phyloP scores from a whole-genome alignment of 768 basidiomycete species.

The Candolleomyces eurysporus region DNA sequence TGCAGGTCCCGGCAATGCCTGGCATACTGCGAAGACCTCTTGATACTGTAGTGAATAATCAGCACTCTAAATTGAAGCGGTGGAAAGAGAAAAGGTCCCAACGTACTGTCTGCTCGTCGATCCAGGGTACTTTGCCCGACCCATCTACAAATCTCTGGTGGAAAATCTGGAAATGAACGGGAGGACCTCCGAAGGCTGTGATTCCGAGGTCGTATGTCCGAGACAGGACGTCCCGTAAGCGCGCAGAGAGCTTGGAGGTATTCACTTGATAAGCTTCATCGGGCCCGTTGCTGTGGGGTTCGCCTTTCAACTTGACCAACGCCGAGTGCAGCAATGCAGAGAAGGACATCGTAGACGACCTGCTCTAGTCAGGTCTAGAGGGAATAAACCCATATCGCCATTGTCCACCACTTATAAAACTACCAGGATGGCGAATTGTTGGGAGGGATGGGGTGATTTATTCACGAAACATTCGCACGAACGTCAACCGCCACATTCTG shows the following conservation, averaged over 20 bases:
- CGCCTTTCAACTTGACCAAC: slow-evolving; percentile 1
- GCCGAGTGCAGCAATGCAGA: slow-evolving; percentile 5
- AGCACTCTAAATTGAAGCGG: neutral
- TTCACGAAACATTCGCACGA: neutral
- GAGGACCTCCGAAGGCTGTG: slow-evolving; percentile 48
- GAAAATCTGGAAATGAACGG: slow-evolving; percentile 48
- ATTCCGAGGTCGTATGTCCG: slow-evolving; percentile 41
- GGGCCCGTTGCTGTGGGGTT: neutral
- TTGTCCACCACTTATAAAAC: neutral
- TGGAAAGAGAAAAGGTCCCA: neutral
- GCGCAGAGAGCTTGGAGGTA: slow-evolving; percentile 16
- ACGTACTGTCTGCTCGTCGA: slow-evolving; percentile 40
- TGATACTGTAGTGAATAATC: slow-evolving; percentile 26
- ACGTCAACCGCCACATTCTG: neutral
- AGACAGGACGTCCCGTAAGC: slow-evolving; percentile 29
- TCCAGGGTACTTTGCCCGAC: slow-evolving; percentile 32
- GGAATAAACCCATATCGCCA: neutral
- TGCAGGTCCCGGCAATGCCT: slow-evolving; percentile 49
- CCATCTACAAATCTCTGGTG: slow-evolving; percentile 38
- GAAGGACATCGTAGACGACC: slow-evolving; percentile 2
- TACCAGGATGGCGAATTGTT: slow-evolving; percentile 1
- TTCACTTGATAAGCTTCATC: slow-evolving; percentile 10
- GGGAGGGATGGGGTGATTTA: neutral
- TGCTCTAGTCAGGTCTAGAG: neutral
- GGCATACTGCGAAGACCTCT: slow-evolving; percentile 47